These are phyloP conservation scores for Hsuehochloa calcarea DNA, from an alignment of 176 grass and related monocot genomes.

Conservation along the genomic window DNA sequence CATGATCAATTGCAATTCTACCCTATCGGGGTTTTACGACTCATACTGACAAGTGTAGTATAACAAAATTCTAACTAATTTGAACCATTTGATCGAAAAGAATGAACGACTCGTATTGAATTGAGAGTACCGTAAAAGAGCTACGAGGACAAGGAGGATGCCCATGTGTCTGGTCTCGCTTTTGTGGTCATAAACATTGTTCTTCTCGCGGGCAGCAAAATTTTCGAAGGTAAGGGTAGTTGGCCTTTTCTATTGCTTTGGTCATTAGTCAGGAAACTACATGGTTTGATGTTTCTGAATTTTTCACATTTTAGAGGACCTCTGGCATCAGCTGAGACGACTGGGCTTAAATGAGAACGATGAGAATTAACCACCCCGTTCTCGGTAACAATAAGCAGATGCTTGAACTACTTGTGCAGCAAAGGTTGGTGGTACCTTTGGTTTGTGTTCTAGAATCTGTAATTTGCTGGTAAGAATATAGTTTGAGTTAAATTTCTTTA, in stretches of 20 bases:
- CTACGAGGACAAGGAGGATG: conserved; percentile 57
- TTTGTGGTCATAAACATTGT: conserved; percentile 68
- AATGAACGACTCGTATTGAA: too few relatives aligned
- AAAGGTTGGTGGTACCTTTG: conserved; percentile 53
- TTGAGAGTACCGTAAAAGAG: too few relatives aligned
- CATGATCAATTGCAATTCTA: too few relatives aligned
- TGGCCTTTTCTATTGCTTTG: background rate
- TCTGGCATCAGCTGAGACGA: conserved; percentile 79
- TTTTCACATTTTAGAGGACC: conserved; percentile 54
- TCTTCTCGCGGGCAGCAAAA: conserved; percentile 67
- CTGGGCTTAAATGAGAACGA: conserved; percentile 72
- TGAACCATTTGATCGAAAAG: too few relatives aligned
- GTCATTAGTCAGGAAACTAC: background rate
- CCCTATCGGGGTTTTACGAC: too few relatives aligned
- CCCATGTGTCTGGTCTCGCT: conserved; percentile 66
- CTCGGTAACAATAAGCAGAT: conserved; percentile 78
- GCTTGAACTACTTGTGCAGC: conserved; percentile 75
- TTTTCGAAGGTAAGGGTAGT: conserved; percentile 54
- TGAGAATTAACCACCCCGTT: conserved; percentile 45
- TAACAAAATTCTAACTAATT: too few relatives aligned
- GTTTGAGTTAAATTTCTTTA: conserved; percentile 20
- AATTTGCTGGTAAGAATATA: background rate
- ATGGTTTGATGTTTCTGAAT: background rate
- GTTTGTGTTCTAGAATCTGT: background rate
- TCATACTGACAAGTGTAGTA: too few relatives aligned